Conservation (phyloP, 768 basidiomycete species). For the Hygrophoropsis aurantiaca region DNA sequence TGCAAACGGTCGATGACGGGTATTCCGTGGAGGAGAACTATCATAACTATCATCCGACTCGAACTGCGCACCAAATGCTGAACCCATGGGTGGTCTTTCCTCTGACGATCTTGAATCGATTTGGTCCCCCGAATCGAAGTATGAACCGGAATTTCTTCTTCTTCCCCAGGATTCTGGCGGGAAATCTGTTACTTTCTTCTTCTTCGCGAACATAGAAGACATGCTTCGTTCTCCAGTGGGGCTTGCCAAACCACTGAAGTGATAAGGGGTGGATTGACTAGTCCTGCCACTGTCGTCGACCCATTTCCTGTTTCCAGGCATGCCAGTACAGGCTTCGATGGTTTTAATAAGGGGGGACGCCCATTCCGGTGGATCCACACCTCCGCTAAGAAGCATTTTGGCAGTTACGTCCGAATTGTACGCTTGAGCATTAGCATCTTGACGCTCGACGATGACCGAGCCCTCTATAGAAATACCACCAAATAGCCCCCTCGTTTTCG, state of each 20-base stretch:
- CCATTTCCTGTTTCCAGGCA: conserved; percentile 72
- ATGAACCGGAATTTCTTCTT: conserved; percentile 49
- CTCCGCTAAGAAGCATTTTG: conserved; percentile 79
- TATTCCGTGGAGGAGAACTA: conserved; percentile 27
- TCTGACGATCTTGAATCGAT: conserved; percentile 24
- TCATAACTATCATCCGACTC: conserved; percentile 44
- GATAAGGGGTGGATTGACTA: conserved; percentile 45
- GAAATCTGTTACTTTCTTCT: conserved; percentile 51
- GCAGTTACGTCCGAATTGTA: conserved; percentile 73
- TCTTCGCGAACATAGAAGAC: conserved; percentile 33
- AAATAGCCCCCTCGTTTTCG: conserved; percentile 90
- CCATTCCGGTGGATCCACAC: conserved; percentile 75
- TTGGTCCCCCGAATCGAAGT: conserved; percentile 43
- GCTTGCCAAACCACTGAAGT: conserved; percentile 56
- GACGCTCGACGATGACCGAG: conserved; percentile 88
- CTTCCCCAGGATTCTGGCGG: conserved; percentile 68
- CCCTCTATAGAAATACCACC: conserved; percentile 90
- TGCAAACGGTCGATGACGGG: conserved; percentile 16
- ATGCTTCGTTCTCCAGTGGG: conserved; percentile 33
- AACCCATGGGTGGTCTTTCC: conserved; percentile 21
- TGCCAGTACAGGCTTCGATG: conserved; percentile 68
- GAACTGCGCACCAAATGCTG: conserved; percentile 42
- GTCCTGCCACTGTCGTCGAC: conserved; percentile 53
- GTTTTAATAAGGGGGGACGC: conserved; percentile 72
- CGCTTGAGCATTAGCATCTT: conserved; percentile 87